Evolutionary conservation across 2,329 filamentous ascomycete species (phyloP), one percentile per base, ranked within the genome.

Genomic region (Didymella segeticola): DNA sequence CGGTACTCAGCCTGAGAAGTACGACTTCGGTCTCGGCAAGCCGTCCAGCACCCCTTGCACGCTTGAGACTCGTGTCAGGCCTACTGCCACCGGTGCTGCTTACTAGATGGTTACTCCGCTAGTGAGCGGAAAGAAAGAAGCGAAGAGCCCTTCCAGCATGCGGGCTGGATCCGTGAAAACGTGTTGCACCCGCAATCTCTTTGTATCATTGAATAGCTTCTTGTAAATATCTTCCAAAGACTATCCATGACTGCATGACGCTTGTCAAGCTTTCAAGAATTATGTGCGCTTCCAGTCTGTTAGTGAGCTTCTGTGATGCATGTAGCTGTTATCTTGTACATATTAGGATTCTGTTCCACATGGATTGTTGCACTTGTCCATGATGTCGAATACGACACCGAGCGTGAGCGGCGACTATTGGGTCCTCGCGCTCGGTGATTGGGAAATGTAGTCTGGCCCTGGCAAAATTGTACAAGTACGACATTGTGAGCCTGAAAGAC

Each of bases 11-110:
- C 34, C 60, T 8, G 52, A 55, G 43, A 56, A 52, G 47, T 51
- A 33, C 27, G 47, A 54, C 15, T 57, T 52, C 10, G 53, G 53
- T 30, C 14, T 48, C 20, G 43, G 39, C 17, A 47, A 55, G 34
- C 34, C 56, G 5, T 47, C 52, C 14, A 58, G 50, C 43, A 63
- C 58, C 20, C 64, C 64, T 19, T 64, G 61, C 45, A 63, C 60
- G 6, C 47, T 69, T 25, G 56, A 63, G 53, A 69, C 63, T 1
- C 63, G 51, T 51, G 51, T 67, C 15, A 64, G 56, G 50, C 58
- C 62, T 15, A 63, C 57, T n/a, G 41, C 65, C 22, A 64, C 62
- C 5, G 52, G 26, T 20, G 43, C 26, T 22, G 46, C 55, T 11
- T 47, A 47, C 15, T 53, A 43, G 37, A 10, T 14, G 17, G 19